phyloP scores from a whole-genome alignment of 345 rosid species.

The Populus euphratica region DNA sequence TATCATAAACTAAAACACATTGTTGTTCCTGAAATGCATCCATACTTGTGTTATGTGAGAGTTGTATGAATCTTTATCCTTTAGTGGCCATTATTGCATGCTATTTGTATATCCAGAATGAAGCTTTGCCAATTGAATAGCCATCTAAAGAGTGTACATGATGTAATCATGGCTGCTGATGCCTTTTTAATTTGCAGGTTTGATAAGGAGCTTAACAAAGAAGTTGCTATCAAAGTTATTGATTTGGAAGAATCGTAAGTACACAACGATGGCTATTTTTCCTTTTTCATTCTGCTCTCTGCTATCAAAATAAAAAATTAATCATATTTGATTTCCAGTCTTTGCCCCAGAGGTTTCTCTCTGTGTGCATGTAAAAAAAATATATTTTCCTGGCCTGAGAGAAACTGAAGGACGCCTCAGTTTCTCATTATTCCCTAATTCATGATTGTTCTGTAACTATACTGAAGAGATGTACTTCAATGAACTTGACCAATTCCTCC shows the following conservation, averaged over 20 bases:
- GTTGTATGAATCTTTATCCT: not conserved
- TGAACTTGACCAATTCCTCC: not conserved
- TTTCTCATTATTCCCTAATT: not conserved
- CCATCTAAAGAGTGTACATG: conserved; percentile 1
- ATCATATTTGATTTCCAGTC: not conserved
- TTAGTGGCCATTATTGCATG: not conserved
- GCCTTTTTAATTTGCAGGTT: conserved; percentile 58
- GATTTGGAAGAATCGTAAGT: conserved; percentile 99
- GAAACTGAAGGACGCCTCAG: not conserved
- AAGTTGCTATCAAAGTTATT: conserved; percentile 96
- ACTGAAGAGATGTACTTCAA: not conserved
- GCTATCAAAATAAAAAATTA: not conserved
- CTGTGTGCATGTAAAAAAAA: not conserved
- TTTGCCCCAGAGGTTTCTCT: not conserved
- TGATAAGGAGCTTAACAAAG: conserved; percentile 91
- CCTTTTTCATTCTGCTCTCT: not conserved
- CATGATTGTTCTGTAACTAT: not conserved
- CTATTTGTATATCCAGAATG: not conserved
- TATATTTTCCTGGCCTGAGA: not conserved
- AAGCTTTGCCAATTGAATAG: not conserved
- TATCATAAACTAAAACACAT: not conserved
- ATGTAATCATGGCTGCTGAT: conserved; percentile 16
- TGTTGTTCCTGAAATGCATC: not conserved
- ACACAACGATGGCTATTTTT: conserved; percentile 4
- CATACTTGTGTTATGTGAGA: not conserved